Evolutionary conservation across 371 early-diverging fungal species (phyloP).

Genomic region (Apophysomyces elegans): DNA sequence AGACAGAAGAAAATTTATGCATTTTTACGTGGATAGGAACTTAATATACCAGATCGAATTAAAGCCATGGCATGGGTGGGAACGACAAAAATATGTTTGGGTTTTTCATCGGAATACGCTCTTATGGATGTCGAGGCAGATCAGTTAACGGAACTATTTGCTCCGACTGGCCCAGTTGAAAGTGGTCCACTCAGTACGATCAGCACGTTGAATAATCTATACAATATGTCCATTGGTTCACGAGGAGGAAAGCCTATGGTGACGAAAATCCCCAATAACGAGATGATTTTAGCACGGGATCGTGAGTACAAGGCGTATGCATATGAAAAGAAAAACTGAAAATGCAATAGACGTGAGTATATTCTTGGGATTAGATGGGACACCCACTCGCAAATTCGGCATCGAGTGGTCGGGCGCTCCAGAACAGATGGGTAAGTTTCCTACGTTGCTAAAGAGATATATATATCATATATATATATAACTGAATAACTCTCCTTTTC

Average conservation of each 20-base stretch:
- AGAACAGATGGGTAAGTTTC: conserved; percentile 63
- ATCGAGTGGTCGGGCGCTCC: conserved; percentile 80
- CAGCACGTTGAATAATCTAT: conserved; percentile 48
- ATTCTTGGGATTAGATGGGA: conserved; percentile 72
- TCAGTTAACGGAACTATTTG: conserved; percentile 54
- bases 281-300: conserved; percentile 76
- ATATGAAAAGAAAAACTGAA: background rate
- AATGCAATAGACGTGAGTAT: conserved; percentile 64
- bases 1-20: background rate
- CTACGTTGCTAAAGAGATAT: background rate
- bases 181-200: conserved; percentile 52
- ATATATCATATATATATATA: background rate
- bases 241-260: conserved; percentile 71
- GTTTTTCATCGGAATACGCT: conserved; percentile 69
- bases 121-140: conserved; percentile 70
- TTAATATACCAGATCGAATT: conserved; percentile 67
- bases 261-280: conserved; percentile 70
- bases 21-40: conserved; percentile 45
- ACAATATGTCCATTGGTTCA: conserved; percentile 62
- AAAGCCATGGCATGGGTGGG: conserved; percentile 75
- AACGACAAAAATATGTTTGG: conserved; percentile 66
- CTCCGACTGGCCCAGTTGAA: conserved; percentile 43
- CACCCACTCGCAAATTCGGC: conserved; percentile 66
- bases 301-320: conserved; percentile 48
- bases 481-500: background rate